Base-by-base conservation (phyloP, 2,329 filamentous ascomycete species). In the Dothistroma septosporum region DNA sequence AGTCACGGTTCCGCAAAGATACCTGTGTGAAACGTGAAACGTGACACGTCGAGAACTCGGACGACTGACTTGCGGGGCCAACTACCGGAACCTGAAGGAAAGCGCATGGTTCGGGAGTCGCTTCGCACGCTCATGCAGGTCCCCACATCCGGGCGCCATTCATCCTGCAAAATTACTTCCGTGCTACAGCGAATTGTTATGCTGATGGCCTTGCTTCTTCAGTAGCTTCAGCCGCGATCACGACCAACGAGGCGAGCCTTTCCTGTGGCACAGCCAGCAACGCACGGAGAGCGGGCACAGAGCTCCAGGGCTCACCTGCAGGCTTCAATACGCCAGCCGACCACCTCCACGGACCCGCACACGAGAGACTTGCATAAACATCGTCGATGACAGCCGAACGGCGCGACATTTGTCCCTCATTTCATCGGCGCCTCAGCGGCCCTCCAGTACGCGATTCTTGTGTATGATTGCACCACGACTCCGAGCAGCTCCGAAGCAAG, bases 301-400 rank as follows among this genome's bases (percentile, higher is more conserved):
- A 44, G 37, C 10, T 16, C n/a, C 7, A 16, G n/a, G 37, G 37
- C 37, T 12, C n/a, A n/a, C 37, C n/a, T 44, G 37, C 37, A 44
- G 37, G 8, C 6, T 35, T n/a, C 37, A 22, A 49, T 16, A 7
- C 46, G 24, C 46, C 19, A 49, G n/a, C n/a, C n/a, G n/a, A 22
- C 46, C 21, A 21, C 9, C 22, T n/a, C 19, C 47, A n/a, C 47
- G 47, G 47, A 49, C 24, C 9, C 19, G 24, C 47, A 49, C n/a
- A 24, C 47, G n/a, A 49, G n/a, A 49, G 37, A 14, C 47, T 24
- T 49, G 47, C 47, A 49, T 44, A 8, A 49, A 22, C 47, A 49
- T 49, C 47, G 47, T 49, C 47, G 47, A 49, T 49, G 47, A 49
- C 47, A 49, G 47, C 47, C 19, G 47, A 49, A 49, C 21, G 47